Percentiles rank a stretch among this genome's conserved stretches.
Evolutionary conservation across 768 basidiomycete genomes (phyloP).

Genomic region (Boletellus sp.): DNA sequence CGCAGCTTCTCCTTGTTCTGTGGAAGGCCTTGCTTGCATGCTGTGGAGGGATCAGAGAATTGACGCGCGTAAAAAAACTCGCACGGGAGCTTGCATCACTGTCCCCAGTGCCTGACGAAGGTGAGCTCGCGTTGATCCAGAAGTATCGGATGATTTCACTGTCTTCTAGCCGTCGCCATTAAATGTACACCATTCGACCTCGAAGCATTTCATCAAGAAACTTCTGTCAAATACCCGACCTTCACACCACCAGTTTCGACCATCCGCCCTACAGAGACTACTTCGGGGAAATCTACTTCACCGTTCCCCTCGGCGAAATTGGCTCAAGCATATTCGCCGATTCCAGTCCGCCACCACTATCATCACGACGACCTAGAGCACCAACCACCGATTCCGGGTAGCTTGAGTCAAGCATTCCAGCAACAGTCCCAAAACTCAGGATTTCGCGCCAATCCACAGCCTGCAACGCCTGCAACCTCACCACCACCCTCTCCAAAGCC

Average conservation of each 20-base stretch:
- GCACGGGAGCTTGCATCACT: conserved; percentile 84
- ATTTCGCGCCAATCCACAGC: conserved; percentile 49
- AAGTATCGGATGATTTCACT: conserved; percentile 5
- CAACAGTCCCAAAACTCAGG: conserved; percentile 29
- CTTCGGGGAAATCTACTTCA: conserved; percentile 28
- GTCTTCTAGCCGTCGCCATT: conserved; percentile 52
- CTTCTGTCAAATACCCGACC: conserved; percentile 93
- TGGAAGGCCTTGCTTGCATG: conserved; percentile 95
- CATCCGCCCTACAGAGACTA: conserved; percentile 25
- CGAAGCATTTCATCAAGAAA: conserved; percentile 85
- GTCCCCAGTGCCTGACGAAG: conserved; percentile 47
- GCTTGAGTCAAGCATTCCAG: conserved; percentile 34
- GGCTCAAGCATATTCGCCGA: conserved; percentile 88
- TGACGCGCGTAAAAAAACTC: conserved; percentile 75
- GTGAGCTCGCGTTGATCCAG: conserved; percentile 25
- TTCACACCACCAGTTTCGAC: conserved; percentile 57
- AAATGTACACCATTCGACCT: conserved; percentile 93
- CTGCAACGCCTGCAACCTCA: conserved; percentile 87
- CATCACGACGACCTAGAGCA: conserved; percentile 76
- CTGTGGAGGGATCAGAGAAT: conserved; percentile 89
- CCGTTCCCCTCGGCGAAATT: conserved; percentile 56
- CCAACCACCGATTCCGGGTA: conserved; percentile 39
- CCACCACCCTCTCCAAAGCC: conserved; percentile 84
- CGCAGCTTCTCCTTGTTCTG: conserved; percentile 81
- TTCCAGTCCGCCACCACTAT: conserved; percentile 92